These are phyloP conservation scores for Guadua angustifolia DNA, from an alignment of 176 grass and related monocot genomes.

Conservation along the genomic window DNA sequence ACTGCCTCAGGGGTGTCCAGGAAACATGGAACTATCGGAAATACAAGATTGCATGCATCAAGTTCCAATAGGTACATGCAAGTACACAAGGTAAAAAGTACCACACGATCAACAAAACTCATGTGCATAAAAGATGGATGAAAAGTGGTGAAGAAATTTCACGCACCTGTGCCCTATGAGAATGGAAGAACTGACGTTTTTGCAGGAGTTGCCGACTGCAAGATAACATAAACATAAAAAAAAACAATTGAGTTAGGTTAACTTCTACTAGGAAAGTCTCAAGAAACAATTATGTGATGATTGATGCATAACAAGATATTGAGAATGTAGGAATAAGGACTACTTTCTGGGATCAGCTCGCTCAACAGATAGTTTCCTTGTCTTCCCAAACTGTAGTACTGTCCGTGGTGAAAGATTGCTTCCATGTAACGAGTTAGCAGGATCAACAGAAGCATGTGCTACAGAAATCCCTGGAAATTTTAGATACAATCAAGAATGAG, in stretches of 20 bases:
- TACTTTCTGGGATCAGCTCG: slow-evolving; percentile 96
- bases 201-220: slow-evolving; percentile 85
- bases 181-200: slow-evolving; percentile 95
- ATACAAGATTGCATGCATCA: slow-evolving; percentile 19
- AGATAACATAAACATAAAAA: slow-evolving; percentile 46
- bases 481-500: slow-evolving; percentile 20
- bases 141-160: background rate
- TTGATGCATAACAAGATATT: slow-evolving; percentile 16
- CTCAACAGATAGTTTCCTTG: slow-evolving; percentile 82
- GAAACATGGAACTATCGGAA: slow-evolving; percentile 27
- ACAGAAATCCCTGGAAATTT: slow-evolving; percentile 48
- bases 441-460: slow-evolving; percentile 74
- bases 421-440: slow-evolving; percentile 63
- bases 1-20: background rate
- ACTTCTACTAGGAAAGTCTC: slow-evolving; percentile 1
- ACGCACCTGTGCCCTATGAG: slow-evolving; percentile 92
- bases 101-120: background rate
- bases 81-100: slow-evolving; percentile 4
- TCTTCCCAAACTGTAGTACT: slow-evolving; percentile 94
- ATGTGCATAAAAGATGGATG: slow-evolving; percentile 11
- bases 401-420: slow-evolving; percentile 73
- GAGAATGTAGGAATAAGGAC: slow-evolving; percentile 38
- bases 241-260: slow-evolving; percentile 39
- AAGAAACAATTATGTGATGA: background rate
- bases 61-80: background rate